Conservation (phyloP, 2,329 filamentous ascomycete species). For the Thielaviopsis ethacetica region DNA sequence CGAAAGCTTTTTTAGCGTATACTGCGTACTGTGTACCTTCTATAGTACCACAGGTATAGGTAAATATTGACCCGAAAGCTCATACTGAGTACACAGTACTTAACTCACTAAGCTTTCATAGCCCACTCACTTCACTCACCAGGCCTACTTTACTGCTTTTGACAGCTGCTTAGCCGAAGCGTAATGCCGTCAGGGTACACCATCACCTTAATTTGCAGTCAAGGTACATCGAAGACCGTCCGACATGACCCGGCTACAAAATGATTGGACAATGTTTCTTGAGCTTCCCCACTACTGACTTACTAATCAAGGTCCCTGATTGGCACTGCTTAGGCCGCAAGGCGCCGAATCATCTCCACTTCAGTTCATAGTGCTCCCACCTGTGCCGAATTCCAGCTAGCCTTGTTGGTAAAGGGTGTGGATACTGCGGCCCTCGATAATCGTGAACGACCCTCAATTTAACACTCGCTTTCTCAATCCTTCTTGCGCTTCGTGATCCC, state of each 20-base stretch:
- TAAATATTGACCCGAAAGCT: too few relatives aligned
- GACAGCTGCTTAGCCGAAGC: constrained; percentile 5
- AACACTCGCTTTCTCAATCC: neutral
- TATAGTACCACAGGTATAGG: too few relatives aligned
- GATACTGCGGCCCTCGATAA: neutral
- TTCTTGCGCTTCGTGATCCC: neutral
- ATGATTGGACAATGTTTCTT: constrained; percentile 9
- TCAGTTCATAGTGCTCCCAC: neutral
- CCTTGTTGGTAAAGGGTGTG: neutral
- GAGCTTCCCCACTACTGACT: neutral
- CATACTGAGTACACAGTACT: too few relatives aligned
- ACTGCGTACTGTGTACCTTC: too few relatives aligned
- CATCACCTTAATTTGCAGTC: constrained; percentile 1
- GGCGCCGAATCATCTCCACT: constrained; percentile 2
- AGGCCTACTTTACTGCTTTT: neutral
- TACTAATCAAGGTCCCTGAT: constrained; percentile 10
- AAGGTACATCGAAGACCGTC: constrained; percentile 3
- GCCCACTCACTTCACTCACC: neutral
- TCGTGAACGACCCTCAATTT: neutral
- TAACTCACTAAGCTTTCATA: neutral
- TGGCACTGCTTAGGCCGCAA: constrained; percentile 8
- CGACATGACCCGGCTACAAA: constrained; percentile 10
- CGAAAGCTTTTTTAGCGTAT: neutral
- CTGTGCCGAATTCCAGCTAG: neutral
- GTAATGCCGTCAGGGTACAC: neutral